Evolutionary conservation across 1,139 yeast genomes (phyloP), one percentile per base, ranked within the genome.

Genomic region (Meyerozyma sp.): DNA sequence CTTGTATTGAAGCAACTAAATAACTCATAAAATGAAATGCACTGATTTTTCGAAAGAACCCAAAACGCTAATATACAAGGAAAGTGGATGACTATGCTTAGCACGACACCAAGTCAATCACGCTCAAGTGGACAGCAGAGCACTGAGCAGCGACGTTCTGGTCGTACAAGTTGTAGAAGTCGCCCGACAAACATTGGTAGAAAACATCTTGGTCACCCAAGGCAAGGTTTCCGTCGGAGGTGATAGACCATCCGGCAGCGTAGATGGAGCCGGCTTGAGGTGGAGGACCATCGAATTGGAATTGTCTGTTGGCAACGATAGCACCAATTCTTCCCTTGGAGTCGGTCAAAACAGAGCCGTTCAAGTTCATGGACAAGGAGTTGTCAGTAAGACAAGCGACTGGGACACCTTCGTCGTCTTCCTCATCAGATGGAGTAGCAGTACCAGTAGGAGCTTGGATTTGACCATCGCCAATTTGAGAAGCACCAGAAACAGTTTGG

Each of bases 211-310:
- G 61, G 66, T 73, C 69, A 69, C 93, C 93, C 53, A 85, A 69
- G 48, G 88, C 87, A 63, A 86, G 78, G 72, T 71, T 62, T 56
- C 89, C 89, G 44, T 79, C 84, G 45, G 64, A 57, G 46, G 83
- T 74, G 56, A 84, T 67, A 41, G 86, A 74, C 94, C 94, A 86
- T 54, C 94, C 94, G 48, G 81, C 87, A 61, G 94, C 94, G 68
- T 82, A 84, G 67, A 85, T 81, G 56, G 90, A 77, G 67, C 94
- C 94, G 47, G 93, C 91, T 76, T 85, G 94, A 59, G 93, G 93
- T 68, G 91, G 90, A 56, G 93, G 94, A 65, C 93, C 93, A 62
- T 84, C 93, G 59, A 84, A 84, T 73, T 84, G 93, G 84, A 84
- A 84, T 74, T 84, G 93, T 73, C 84, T 79, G 82, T 84, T 84